Evolutionary conservation across 2,329 filamentous ascomycete species (phyloP), one percentile per base, ranked within the genome.

Genomic region (Fusarium liriodendri): DNA sequence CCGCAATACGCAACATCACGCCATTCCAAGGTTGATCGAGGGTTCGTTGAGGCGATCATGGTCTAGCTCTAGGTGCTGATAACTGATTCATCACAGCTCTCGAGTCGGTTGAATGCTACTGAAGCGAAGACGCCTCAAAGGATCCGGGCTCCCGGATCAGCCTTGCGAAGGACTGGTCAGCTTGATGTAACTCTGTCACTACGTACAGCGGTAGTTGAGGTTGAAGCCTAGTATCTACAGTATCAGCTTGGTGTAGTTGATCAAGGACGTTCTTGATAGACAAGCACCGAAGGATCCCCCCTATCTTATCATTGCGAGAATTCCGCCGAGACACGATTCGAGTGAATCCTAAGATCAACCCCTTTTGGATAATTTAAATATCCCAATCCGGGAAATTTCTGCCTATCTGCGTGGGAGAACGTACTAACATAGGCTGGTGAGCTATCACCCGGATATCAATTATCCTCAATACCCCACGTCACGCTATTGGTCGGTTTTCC

Each of bases 401-500:
- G 25, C 27, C 47, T 32, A 54, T 52, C 47, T 32, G 18, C 18
- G 47, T 27, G 47, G 25, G 47, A 13, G 47, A 52, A 20, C 27
- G 25, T 29, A 20, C 47, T 7, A 22, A 42, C 20, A 10, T 42
- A 7, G 13, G 1, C 6, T 29, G 25, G 25, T 32, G 47, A 52
- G 47, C 47, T 52, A 52, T 52, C 47, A 52, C 47, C 27, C 47
- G 47, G 27, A 13, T 52, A 29, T 52, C 27, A 52, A 29, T 32
- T 29, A n/a, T 52, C 25, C 27, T 32, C 27, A 18, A n/a, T 8
- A 18, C 18, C 18, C 27, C 47, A 14, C 47, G 47, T 20, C 25
- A 29, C 29, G 47, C 50, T 57, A 64, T 57, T 64, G 61, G 61
- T 13, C 50, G 14, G 37, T 14, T 64, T 64, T 20, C 47, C 61